Evolutionary conservation across 2,329 filamentous ascomycete genomes (phyloP), one percentile per base, ranked within the genome.

Genomic region (Knoxdaviesia capensis): DNA sequence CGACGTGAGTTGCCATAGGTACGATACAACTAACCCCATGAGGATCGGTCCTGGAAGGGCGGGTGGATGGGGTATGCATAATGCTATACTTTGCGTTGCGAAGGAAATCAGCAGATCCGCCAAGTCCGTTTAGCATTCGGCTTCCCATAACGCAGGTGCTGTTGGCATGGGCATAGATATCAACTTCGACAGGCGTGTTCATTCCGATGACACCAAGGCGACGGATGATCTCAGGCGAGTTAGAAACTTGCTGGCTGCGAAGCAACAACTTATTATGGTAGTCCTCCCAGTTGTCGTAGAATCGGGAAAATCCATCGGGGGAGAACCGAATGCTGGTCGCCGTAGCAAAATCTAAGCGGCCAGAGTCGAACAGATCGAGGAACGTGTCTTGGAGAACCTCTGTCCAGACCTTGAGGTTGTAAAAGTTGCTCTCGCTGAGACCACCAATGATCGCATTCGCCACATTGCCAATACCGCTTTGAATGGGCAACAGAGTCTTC

Each of bases 161-260:
- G 72, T 93, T 94, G 52, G 86, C 86, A 62, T 93, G 85, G 2
- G 85, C 86, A 62, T 93, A 93, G 53, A 93, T 92, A 61, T 93
- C 86, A 10, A 93, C 85, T 62, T 93, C 86, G 39, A 93, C 83
- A 28, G 85, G 85, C 0, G 85, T 93, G 69, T 93, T 93, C 85
- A 93, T 93, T 57, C 83, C 85, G 51, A 94, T 93, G 49, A 86
- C 77, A 46, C 85, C 85, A 1, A 93, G 67, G 30, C 85, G 74
- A 43, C 83, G 75, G 63, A 93, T 93, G 61, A 93, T 86, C 61
- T 93, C 85, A 45, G 85, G 85, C 3, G 77, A 80, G 69, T 93
- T 93, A 53, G 80, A 87, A 7, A 93, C 81, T 56, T 82, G 74
- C 63, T 93, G 85, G n/a, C 78, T 78, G 47, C 86, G 81, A 39